Percentiles rank a stretch among this genome's conserved stretches.
Evolutionary conservation across 805 yeast genomes (phyloP).

Genomic region (Kodamaea sagamina): DNA sequence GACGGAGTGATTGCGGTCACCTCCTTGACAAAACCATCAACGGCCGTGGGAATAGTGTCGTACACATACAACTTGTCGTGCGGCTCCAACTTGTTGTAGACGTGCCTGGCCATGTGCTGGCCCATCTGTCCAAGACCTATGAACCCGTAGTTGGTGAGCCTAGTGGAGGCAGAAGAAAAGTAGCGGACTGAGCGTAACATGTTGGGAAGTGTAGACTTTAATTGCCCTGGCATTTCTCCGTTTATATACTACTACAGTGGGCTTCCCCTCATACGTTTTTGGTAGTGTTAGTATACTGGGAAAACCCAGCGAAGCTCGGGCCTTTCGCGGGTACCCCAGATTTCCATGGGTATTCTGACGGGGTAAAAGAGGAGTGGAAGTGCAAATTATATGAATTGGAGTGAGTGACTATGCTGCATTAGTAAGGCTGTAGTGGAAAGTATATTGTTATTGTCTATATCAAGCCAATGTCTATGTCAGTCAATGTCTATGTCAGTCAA

Average conservation of each 20-base stretch:
- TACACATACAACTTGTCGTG: slow-evolving; percentile 45
- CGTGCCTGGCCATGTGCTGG: slow-evolving; percentile 54
- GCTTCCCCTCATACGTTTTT: slow-evolving; percentile 4
- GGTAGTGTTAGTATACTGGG: neutral
- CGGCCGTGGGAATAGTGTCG: slow-evolving; percentile 40
- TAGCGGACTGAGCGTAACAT: slow-evolving; percentile 13
- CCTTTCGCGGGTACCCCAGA: slow-evolving; percentile 6
- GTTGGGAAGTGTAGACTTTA: no score
- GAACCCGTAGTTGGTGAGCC: slow-evolving; percentile 43
- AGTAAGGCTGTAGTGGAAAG: no score
- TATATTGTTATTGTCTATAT: no score
- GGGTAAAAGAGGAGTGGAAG: no score
- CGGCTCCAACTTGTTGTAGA: slow-evolving; percentile 40
- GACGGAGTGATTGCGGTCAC: slow-evolving; percentile 27
- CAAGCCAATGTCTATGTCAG: no score
- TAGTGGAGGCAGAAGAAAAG: slow-evolving; percentile 10
- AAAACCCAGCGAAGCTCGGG: neutral
- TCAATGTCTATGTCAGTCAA: no score
- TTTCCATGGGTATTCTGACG: slow-evolving; percentile 6
- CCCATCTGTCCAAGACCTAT: slow-evolving; percentile 63
- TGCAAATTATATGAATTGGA: no score
- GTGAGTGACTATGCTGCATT: no score
- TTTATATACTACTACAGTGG: slow-evolving; percentile 1
- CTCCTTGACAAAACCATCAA: slow-evolving; percentile 23
- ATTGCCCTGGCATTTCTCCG: neutral